Conservation (phyloP, 169 alveolate genomes). For the Plasmodium reichenowi region DNA sequence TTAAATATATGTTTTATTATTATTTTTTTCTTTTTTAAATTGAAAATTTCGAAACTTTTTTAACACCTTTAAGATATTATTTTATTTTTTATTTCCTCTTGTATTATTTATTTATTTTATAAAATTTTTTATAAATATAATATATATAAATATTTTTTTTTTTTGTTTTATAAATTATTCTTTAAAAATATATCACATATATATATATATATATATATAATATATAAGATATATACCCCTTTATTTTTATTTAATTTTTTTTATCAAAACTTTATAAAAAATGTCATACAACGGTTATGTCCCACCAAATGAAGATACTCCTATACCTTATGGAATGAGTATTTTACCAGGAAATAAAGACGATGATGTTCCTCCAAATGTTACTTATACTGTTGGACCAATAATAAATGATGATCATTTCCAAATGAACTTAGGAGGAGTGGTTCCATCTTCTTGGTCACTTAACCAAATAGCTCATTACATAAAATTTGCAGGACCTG, state of each 20-base stretch:
- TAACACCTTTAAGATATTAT: no score
- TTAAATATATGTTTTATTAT: no score
- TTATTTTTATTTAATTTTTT: background rate
- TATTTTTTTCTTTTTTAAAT: no score
- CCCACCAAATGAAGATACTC: constrained; percentile 47
- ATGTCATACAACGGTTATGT: constrained; percentile 67
- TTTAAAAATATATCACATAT: constrained; percentile 8
- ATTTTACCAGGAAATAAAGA: constrained; percentile 52
- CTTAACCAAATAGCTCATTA: constrained; percentile 70
- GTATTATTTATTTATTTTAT: constrained; percentile 7
- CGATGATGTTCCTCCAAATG: constrained; percentile 39
- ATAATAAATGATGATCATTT: constrained; percentile 58
- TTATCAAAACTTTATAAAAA: constrained; percentile 5
- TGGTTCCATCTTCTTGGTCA: constrained; percentile 69
- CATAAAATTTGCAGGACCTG: constrained; percentile 63
- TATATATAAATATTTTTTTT: background rate
- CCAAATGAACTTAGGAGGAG: constrained; percentile 72
- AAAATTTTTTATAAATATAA: background rate
- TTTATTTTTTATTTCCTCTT: no score
- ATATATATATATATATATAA: constrained; percentile 4
- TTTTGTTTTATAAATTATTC: constrained; percentile 4
- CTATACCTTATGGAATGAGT: constrained; percentile 56
- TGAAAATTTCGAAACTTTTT: no score
- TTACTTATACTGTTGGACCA: constrained; percentile 34
- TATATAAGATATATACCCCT: background rate